A percentile compares a stretch with the other conserved stretches of the same genome.
phyloP scores from a whole-genome alignment of 176 grass and related monocot species.

The Elymus sibiricus region DNA sequence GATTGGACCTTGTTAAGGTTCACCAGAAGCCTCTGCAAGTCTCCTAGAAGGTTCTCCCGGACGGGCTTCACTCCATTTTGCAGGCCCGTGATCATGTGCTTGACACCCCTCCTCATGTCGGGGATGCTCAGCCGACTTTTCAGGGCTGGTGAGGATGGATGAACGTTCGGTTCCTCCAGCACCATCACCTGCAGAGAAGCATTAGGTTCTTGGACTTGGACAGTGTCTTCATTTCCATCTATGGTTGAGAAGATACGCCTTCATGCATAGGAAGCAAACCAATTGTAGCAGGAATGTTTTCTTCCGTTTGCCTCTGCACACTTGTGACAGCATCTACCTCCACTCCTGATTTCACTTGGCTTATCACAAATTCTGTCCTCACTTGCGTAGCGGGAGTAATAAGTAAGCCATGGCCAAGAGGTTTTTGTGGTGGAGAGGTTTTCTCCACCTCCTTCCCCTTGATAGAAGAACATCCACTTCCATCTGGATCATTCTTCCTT shows the following conservation, averaged over 20 bases:
- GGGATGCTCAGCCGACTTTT: no score
- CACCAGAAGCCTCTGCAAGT: background rate
- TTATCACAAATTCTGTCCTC: conserved; percentile 30
- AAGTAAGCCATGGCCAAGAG: background rate
- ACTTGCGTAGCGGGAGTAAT: conserved; percentile 36
- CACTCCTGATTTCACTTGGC: background rate
- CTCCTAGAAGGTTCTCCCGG: background rate
- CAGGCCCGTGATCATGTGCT: background rate
- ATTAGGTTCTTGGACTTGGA: background rate
- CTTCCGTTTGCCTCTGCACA: background rate
- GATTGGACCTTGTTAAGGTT: background rate
- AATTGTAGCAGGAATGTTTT: background rate
- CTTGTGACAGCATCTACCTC: background rate
- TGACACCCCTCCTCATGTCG: background rate
- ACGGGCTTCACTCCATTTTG: background rate
- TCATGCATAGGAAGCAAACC: background rate
- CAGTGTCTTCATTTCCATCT: background rate
- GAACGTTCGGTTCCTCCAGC: background rate
- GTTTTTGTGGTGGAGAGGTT: background rate
- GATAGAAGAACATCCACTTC: background rate
- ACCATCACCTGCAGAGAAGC: background rate
- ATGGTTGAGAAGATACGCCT: background rate
- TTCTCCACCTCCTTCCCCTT: conserved; percentile 28
- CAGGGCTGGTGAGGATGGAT: no score
- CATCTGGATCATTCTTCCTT: conserved; percentile 27